Evolutionary conservation across 164 flowering plant species (phyloP).

Genomic region (Warburgia ugandensis): DNA sequence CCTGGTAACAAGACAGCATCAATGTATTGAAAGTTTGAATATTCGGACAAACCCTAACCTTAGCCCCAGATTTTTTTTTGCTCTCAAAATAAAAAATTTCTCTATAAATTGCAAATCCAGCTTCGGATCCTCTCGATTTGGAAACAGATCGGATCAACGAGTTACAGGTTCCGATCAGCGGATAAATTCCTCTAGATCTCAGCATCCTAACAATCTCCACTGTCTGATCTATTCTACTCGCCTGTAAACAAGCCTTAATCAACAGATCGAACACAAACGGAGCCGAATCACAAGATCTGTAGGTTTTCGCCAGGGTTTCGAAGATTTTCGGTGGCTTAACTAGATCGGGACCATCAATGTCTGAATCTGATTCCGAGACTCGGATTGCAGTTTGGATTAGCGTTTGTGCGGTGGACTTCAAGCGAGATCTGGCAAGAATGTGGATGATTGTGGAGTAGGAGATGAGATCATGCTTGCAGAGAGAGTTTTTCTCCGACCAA

Average conservation of each 20-base stretch:
- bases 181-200: slow-evolving; percentile 38
- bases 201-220: slow-evolving; percentile 42
- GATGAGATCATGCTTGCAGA: slow-evolving; percentile 45
- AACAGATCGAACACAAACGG: slow-evolving; percentile 89
- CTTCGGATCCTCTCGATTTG: slow-evolving; percentile 31
- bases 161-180: slow-evolving; percentile 41
- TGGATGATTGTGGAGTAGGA: slow-evolving; percentile 70
- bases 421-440: slow-evolving; percentile 61
- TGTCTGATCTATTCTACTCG: slow-evolving; percentile 41
- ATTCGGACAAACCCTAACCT: slow-evolving; percentile 33
- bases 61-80: slow-evolving; percentile 4
- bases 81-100: slow-evolving; percentile 36
- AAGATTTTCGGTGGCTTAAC: slow-evolving; percentile 32
- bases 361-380: slow-evolving; percentile 12
- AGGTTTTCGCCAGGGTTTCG: slow-evolving; percentile 48
- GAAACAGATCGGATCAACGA: slow-evolving; percentile 39
- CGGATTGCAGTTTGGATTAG: slow-evolving; percentile 43
- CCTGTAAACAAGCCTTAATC: slow-evolving; percentile 40
- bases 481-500: slow-evolving; percentile 42
- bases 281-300: slow-evolving; percentile 62
- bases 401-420: slow-evolving; percentile 29
- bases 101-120: slow-evolving; percentile 34
- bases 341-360: slow-evolving; percentile 8
- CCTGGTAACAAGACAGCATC: slow-evolving; percentile 49
- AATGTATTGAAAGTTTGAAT: slow-evolving; percentile 55